phyloP scores from a whole-genome alignment of 805 yeast genomes.

The Candida dajiaensis region DNA sequence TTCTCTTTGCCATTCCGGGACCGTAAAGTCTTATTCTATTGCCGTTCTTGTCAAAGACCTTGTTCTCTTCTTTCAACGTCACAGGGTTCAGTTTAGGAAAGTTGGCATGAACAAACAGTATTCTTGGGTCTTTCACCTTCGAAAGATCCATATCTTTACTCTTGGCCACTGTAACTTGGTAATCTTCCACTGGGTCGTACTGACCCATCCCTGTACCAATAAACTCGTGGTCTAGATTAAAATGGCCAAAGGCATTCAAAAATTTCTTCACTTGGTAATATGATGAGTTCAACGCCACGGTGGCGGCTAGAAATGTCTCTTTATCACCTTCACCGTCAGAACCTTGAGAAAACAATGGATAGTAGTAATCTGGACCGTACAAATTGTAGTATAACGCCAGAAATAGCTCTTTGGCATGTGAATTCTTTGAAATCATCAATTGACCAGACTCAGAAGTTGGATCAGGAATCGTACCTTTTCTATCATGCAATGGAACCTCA shows the following conservation, averaged over 20 bases:
- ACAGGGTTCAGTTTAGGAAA: conserved; percentile 65
- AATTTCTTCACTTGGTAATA: conserved; percentile 56
- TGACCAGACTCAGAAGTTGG: conserved; percentile 64
- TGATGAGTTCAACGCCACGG: conserved; percentile 51
- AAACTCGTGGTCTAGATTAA: conserved; percentile 33
- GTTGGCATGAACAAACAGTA: conserved; percentile 58
- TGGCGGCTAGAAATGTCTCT: conserved; percentile 54
- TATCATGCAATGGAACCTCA: conserved; percentile 49
- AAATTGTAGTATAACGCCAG: conserved; percentile 54
- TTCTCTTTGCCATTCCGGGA: conserved; percentile 42
- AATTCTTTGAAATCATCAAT: conserved; percentile 47
- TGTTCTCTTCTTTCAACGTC: conserved; percentile 37
- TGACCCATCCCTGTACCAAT: conserved; percentile 65
- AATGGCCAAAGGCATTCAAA: conserved; percentile 50
- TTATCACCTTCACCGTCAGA: conserved; percentile 54
- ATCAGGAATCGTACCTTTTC: conserved; percentile 55
- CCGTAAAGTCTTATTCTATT: conserved; percentile 55
- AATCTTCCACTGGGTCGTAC: conserved; percentile 51
- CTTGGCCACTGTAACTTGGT: conserved; percentile 25
- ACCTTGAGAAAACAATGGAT: conserved; percentile 52
- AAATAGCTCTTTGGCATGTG: conserved; percentile 48
- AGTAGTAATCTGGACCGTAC: conserved; percentile 54
- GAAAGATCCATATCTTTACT: conserved; percentile 6
- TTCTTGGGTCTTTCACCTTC: conserved; percentile 24
- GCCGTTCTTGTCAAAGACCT: conserved; percentile 36